Evolutionary conservation across 257 asterid species (phyloP).

Genomic region (Linderniella brevidens): DNA sequence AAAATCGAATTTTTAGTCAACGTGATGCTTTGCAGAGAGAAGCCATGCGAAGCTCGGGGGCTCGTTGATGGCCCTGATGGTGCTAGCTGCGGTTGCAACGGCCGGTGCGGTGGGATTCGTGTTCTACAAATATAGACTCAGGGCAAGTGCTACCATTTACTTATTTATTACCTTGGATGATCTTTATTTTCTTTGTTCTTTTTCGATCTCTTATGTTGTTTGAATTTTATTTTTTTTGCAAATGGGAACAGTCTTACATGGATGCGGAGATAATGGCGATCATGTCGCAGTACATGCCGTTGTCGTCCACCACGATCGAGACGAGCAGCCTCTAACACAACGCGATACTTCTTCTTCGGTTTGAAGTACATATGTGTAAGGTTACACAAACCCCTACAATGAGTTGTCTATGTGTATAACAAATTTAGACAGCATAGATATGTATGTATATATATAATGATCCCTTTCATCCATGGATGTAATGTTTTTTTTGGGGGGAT

Average conservation of each 20-base stretch:
- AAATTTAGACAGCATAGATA: too few species aligned
- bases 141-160: conserved; percentile 26
- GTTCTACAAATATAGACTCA: conserved; percentile 83
- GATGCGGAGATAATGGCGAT: conserved; percentile 96
- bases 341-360: conserved; percentile 21
- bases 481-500: too few species aligned
- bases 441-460: too few species aligned
- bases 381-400: too few species aligned
- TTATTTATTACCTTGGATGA: too few species aligned
- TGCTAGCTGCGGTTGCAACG: conserved; percentile 40
- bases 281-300: conserved; percentile 97
- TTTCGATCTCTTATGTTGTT: neutral
- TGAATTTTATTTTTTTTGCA: neutral
- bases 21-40: conserved; percentile 34
- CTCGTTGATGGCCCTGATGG: conserved; percentile 24
- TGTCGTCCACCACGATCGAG: conserved; percentile 42
- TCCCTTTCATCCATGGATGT: too few species aligned
- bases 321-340: conserved; percentile 29
- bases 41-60: conserved; percentile 37
- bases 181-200: neutral
- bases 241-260: conserved; percentile 73
- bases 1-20: too few species aligned
- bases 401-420: too few species aligned
- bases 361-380: conserved; percentile 7
- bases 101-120: conserved; percentile 52